Base-by-base conservation (phyloP, 768 basidiomycete genomes). In the Guyanaporus albipodus region DNA sequence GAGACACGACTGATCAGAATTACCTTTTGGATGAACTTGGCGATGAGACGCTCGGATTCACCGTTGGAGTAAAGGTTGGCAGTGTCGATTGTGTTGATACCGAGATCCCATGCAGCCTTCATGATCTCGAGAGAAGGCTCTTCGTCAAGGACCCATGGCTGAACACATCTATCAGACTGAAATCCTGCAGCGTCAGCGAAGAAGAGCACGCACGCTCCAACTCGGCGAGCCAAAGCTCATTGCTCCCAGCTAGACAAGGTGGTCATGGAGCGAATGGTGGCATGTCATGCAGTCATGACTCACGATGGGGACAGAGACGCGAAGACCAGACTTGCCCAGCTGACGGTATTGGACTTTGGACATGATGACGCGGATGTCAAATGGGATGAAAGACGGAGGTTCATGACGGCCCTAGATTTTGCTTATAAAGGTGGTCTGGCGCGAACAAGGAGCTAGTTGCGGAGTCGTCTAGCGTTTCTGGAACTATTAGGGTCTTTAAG, bases 1-100 rank as follows among this genome's bases (percentile, higher is more conserved):
- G n/a, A 27, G 24, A 29, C 18, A 19, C 31, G 11, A 28, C 19
- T 3, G 10, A 32, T 9, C 15, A 32, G 5, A n/a, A 32, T 32
- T 11, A 67, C 70, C 50, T 68, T 54, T 53, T 70, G 62, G 31
- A 75, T 54, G 22, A 69, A 72, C 44, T 67, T 64, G 6, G 58
- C 70, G 10, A 71, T 44, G 33, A 74, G 48, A 17, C 58, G 50
- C 45, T 73, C 71, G 0, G 69, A 71, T 35, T 62, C 61, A 17
- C 66, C 67, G 28, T 61, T 59, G n/a, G 59, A 61, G 32, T 70
- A 70, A 2, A 66, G 17, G 38, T 72, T 67, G 18, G 71, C 67
- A 1, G 69, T 70, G 37, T 73, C 71, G 31, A 67, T 61, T 4
- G 67, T 71, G 43, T 62, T 71, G 52, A 74, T 62, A 8, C 72